These are phyloP conservation scores for Lentinus brumalis DNA, from an alignment of 768 basidiomycete genomes.

Conservation along the genomic window DNA sequence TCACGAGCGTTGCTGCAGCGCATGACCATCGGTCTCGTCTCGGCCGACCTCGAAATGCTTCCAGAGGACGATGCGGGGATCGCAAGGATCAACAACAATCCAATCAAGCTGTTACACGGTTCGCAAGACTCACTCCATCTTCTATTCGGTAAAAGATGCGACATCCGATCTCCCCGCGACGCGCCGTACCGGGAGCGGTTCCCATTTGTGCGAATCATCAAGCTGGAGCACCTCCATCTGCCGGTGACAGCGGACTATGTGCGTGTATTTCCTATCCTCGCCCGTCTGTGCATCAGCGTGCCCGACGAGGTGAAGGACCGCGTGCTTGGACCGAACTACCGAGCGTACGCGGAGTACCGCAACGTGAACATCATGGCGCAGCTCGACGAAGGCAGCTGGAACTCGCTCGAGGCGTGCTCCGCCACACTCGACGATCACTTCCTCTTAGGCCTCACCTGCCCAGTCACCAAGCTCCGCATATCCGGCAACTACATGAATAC, in stretches of 20 bases:
- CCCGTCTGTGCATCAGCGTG: not conserved
- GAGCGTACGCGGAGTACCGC: not conserved
- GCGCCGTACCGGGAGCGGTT: not conserved
- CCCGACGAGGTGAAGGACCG: not conserved
- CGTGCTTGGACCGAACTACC: not conserved
- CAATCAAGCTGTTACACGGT: not conserved
- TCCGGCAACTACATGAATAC: not conserved
- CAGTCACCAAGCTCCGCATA: not conserved
- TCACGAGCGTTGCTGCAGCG: not conserved
- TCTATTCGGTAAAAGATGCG: not conserved
- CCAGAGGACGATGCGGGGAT: not conserved
- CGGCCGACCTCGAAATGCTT: not conserved
- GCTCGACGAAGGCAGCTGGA: not conserved
- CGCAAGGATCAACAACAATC: not conserved
- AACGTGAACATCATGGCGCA: not conserved
- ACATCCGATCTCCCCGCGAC: not conserved
- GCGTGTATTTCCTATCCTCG: conserved; percentile 1
- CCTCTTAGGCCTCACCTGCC: not conserved
- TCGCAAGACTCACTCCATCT: not conserved
- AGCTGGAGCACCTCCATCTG: not conserved
- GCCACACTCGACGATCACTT: conserved; percentile 3
- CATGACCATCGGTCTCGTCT: not conserved
- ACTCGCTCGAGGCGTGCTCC: not conserved
- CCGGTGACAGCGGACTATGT: not conserved
- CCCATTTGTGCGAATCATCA: not conserved